Evolutionary conservation across 2,329 filamentous ascomycete genomes (phyloP).

Genomic region (Emergomyces pasteurianus): DNA sequence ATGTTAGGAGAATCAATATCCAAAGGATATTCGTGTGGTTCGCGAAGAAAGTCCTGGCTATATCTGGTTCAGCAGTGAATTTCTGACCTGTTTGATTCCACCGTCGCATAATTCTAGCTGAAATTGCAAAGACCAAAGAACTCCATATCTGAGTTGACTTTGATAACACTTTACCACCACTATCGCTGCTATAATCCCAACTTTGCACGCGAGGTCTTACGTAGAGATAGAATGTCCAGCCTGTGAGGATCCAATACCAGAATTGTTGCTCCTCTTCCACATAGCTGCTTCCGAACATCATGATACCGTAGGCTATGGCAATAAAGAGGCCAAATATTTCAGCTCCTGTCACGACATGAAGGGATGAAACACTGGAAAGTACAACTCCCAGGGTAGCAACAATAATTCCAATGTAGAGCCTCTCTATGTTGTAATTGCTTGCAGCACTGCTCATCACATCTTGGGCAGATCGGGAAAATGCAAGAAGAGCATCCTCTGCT

Average conservation of each 20-base stretch:
- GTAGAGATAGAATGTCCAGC: constrained; percentile 38
- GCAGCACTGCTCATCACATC: constrained; percentile 75
- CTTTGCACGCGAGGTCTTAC: constrained; percentile 19
- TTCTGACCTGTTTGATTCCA: constrained; percentile 99
- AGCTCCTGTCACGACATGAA: constrained; percentile 19
- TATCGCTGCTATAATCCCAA: neutral
- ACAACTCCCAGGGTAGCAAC: constrained; percentile 34
- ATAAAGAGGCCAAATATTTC: constrained; percentile 37
- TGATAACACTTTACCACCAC: neutral
- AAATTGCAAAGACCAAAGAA: constrained; percentile 41
- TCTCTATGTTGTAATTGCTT: constrained; percentile 73
- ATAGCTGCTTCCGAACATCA: constrained; percentile 98
- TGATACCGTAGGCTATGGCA: constrained; percentile 56
- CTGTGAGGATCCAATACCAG: constrained; percentile 76
- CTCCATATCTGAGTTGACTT: neutral
- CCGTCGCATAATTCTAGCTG: constrained; percentile 56
- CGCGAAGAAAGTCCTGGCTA: constrained; percentile 59
- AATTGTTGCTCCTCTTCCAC: constrained; percentile 98
- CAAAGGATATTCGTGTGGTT: constrained; percentile 59
- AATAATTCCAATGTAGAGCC: constrained; percentile 21
- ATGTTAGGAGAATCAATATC: constrained; percentile 57
- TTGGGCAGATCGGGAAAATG: constrained; percentile 64
- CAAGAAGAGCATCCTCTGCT: constrained; percentile 17
- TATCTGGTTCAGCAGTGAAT: constrained; percentile 78
- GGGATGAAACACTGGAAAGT: constrained; percentile 21